These are phyloP conservation scores for Oryza nivara DNA, from an alignment of 176 grass and related monocot genomes.

Conservation along the genomic window DNA sequence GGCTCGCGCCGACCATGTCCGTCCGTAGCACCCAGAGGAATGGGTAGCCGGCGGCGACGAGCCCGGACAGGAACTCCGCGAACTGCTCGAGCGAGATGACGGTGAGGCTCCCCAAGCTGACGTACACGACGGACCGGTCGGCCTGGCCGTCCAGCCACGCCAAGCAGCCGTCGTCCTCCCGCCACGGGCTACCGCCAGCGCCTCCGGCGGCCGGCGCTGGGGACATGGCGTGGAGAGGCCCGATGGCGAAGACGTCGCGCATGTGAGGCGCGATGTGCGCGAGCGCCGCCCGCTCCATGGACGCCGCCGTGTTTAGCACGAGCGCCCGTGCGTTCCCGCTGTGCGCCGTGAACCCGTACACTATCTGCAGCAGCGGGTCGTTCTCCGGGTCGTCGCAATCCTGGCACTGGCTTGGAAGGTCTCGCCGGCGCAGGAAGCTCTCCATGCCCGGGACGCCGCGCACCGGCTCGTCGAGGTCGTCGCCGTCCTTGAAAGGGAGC, in stretches of 20 bases:
- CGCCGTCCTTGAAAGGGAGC: constrained; percentile 32
- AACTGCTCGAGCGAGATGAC: constrained; percentile 42
- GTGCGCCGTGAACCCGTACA: neutral
- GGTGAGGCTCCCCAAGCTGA: constrained; percentile 64
- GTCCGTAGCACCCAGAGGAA: constrained; percentile 68
- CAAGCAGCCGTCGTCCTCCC: constrained; percentile 40
- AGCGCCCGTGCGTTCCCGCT: neutral
- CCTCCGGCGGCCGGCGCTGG: neutral
- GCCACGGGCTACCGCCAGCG: constrained; percentile 37
- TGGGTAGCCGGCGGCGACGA: constrained; percentile 43
- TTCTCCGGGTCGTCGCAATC: neutral
- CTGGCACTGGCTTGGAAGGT: neutral
- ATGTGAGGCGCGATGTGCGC: neutral
- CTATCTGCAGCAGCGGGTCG: neutral
- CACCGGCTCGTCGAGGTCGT: constrained; percentile 39
- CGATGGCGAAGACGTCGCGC: neutral
- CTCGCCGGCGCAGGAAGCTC: constrained; percentile 44
- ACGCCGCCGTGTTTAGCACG: neutral
- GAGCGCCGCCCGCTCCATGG: neutral
- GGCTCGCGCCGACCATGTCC: constrained; percentile 28
- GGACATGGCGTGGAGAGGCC: neutral
- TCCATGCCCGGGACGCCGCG: constrained; percentile 36
- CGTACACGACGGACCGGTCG: constrained; percentile 56
- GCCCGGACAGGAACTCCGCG: constrained; percentile 44
- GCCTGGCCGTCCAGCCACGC: constrained; percentile 63